Evolutionary conservation across 345 rosid species (phyloP).

Genomic region (Corymbia maculata): DNA sequence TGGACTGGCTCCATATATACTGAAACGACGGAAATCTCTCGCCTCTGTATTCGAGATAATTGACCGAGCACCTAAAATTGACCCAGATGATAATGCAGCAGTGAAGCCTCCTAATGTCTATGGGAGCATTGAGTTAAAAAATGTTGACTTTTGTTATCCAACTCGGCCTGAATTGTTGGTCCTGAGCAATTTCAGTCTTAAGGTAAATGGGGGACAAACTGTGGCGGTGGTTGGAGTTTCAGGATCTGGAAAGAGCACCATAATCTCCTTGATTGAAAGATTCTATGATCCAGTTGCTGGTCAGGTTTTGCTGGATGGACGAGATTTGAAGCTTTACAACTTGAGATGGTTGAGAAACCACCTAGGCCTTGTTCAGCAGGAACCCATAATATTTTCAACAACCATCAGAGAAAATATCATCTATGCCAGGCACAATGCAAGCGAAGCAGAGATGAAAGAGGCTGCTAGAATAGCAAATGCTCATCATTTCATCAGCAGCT

Average conservation of each 20-base stretch:
- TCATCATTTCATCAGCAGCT: slow-evolving; percentile 96
- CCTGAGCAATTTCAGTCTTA: slow-evolving; percentile 94
- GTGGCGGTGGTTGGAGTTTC: slow-evolving; percentile 99
- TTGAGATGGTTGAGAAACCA: slow-evolving; percentile 94
- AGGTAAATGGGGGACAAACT: slow-evolving; percentile 93
- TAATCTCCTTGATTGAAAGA: slow-evolving; percentile 88
- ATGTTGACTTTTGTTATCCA: slow-evolving; percentile 95
- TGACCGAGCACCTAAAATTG: slow-evolving; percentile 87
- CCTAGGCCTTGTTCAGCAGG: slow-evolving; percentile 95
- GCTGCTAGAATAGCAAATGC: slow-evolving; percentile 99
- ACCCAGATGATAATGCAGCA: slow-evolving; percentile 89
- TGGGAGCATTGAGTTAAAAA: slow-evolving; percentile 95
- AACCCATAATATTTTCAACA: slow-evolving; percentile 93
- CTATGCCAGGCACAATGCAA: slow-evolving; percentile 95
- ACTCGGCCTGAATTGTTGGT: slow-evolving; percentile 83
- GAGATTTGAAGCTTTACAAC: slow-evolving; percentile 83
- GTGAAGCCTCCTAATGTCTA: slow-evolving; percentile 89
- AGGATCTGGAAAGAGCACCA: slow-evolving; percentile 98
- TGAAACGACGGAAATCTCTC: slow-evolving; percentile 86
- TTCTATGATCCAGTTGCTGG: slow-evolving; percentile 98
- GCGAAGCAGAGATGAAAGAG: slow-evolving; percentile 97
- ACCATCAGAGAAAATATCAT: slow-evolving; percentile 93
- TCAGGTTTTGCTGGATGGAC: slow-evolving; percentile 87
- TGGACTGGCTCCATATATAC: slow-evolving; percentile 97
- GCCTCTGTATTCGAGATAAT: slow-evolving; percentile 94